phyloP scores from a whole-genome alignment of 163 green algal genomes.

The Coccomyxa subellipsoidea region DNA sequence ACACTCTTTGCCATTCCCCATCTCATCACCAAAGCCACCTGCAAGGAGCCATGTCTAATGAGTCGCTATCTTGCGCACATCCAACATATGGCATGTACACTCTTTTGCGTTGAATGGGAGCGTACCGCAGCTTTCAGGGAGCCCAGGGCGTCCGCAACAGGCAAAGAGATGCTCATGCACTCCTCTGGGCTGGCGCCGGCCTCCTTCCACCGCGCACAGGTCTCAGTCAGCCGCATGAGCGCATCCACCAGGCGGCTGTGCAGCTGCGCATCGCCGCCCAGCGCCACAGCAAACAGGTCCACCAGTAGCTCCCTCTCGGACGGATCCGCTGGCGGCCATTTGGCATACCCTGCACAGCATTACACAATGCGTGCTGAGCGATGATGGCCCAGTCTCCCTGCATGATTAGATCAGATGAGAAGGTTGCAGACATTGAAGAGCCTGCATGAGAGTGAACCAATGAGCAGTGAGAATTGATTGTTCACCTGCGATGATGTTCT shows the following conservation, averaged over 20 bases:
- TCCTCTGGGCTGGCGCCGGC: not conserved
- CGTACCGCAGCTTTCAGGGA: not conserved
- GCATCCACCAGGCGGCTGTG: not conserved
- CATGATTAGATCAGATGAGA: not conserved
- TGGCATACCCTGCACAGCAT: not conserved
- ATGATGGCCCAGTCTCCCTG: not conserved
- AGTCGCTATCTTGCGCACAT: too few species aligned
- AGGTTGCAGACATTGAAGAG: not conserved
- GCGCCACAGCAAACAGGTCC: not conserved
- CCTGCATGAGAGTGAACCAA: too few species aligned
- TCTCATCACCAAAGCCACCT: not conserved
- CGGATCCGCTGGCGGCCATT: not conserved
- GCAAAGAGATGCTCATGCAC: not conserved
- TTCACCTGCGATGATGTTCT: conserved; percentile 28
- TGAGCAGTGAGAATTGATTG: not conserved
- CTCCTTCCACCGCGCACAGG: not conserved
- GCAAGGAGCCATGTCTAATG: too few species aligned
- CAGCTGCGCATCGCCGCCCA: conserved; percentile 3
- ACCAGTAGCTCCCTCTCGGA: not conserved
- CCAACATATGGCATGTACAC: too few species aligned
- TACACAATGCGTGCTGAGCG: not conserved
- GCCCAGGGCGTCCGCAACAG: not conserved
- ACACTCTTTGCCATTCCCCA: too few species aligned
- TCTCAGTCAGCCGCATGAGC: not conserved
- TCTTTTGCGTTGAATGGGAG: too few species aligned